Evolutionary conservation across 139 green algal genomes (phyloP).

Genomic region (Asterochloris erici): DNA sequence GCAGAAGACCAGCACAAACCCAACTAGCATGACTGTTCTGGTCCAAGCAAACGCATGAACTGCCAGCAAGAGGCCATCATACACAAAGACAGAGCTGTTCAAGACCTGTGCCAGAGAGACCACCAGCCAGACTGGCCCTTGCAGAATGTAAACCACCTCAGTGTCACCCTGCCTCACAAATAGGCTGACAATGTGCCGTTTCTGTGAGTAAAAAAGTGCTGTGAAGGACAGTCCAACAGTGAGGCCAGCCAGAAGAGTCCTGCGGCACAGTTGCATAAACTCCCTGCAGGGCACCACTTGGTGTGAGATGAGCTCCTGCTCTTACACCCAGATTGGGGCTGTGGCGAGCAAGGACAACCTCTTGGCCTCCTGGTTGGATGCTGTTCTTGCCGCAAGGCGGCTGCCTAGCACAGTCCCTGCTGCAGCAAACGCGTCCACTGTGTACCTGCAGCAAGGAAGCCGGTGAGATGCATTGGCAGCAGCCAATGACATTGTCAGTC

Average conservation of each 20-base stretch:
- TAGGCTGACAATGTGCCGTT: conserved; percentile 40
- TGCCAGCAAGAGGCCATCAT: conserved; percentile 62
- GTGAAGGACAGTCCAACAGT: conserved; percentile 17
- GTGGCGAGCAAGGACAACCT: not conserved
- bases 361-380: not conserved
- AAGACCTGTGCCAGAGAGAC: conserved; percentile 50
- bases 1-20: conserved; percentile 51
- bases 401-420: conserved; percentile 64
- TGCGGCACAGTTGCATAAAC: conserved; percentile 30
- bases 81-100: conserved; percentile 63
- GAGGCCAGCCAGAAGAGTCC: conserved; percentile 42
- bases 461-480: too few relatives aligned
- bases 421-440: conserved; percentile 67
- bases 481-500: too few relatives aligned
- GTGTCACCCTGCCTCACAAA: conserved; percentile 22
- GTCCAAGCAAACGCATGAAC: conserved; percentile 55
- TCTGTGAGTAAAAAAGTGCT: conserved; percentile 14
- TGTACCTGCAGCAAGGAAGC: conserved; percentile 27
- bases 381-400: conserved; percentile 15
- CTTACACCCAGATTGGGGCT: not conserved
- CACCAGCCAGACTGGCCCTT: conserved; percentile 36
- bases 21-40: conserved; percentile 39
- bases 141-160: conserved; percentile 8
- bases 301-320: not conserved
- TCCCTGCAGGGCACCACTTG: conserved; percentile 16